phyloP scores from a whole-genome alignment of 2,329 filamentous ascomycete genomes.

The Metarhizium sp. region DNA sequence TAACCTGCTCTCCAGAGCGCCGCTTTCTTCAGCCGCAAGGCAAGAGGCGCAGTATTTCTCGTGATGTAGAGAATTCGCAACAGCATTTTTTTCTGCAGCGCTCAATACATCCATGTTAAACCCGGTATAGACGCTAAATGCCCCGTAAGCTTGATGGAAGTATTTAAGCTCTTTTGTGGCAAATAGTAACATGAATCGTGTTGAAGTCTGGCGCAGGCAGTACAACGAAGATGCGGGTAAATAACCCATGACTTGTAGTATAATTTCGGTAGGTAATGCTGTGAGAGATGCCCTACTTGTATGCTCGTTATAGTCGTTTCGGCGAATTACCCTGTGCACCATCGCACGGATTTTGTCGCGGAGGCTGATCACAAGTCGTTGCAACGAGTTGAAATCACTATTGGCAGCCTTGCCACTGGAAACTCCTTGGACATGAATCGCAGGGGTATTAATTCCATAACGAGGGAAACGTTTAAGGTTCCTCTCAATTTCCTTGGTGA shows the following conservation, averaged over 20 bases:
- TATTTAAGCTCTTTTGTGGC: neutral
- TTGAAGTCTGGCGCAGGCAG: neutral
- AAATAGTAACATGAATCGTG: neutral
- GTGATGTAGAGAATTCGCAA: neutral
- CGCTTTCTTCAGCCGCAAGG: neutral
- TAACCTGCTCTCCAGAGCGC: neutral
- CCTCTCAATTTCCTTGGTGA: neutral
- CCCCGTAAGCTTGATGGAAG: neutral
- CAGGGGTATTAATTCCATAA: neutral
- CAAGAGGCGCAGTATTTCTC: neutral
- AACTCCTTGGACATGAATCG: neutral
- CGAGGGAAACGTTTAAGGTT: neutral
- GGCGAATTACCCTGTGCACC: neutral
- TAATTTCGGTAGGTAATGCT: neutral
- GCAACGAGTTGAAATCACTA: neutral
- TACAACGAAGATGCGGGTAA: neutral
- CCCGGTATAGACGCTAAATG: neutral
- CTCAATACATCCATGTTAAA: neutral
- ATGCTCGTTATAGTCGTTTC: neutral
- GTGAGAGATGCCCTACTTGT: neutral
- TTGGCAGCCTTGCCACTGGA: neutral
- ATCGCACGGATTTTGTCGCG: neutral
- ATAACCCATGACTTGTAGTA: neutral
- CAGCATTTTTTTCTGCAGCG: neutral
- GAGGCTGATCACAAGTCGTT: neutral